Percentiles rank a stretch among this genome's conserved stretches.
These are phyloP conservation scores for Talaromyces borbonicus DNA, from an alignment of 495 filamentous ascomycete genomes.

Conservation along the genomic window DNA sequence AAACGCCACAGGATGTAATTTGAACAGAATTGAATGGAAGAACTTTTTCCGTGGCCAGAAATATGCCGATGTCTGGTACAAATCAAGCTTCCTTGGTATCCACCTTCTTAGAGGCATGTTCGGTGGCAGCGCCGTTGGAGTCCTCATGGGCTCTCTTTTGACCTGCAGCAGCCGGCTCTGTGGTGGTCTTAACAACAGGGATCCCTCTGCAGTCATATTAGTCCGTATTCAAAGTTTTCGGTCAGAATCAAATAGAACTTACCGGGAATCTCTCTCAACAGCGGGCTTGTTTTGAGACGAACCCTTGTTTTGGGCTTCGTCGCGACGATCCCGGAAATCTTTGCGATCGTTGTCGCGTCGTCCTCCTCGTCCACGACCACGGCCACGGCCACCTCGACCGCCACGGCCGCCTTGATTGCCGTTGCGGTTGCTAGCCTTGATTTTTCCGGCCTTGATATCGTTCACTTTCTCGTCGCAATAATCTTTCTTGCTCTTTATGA, in stretches of 20 bases:
- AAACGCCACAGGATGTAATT: too few relatives aligned
- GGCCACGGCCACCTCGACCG: constrained; percentile 18
- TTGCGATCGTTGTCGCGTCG: constrained; percentile 35
- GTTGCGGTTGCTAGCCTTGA: constrained; percentile 42
- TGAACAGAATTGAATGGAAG: too few relatives aligned
- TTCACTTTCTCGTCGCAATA: constrained; percentile 71
- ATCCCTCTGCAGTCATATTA: constrained; percentile 30
- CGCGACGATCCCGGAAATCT: constrained; percentile 60
- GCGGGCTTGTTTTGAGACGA: constrained; percentile 33
- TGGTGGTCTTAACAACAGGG: constrained; percentile 39
- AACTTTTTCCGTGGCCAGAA: too few relatives aligned
- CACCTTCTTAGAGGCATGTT: too few relatives aligned
- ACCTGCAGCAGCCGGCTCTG: too few relatives aligned
- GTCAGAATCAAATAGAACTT: constrained; percentile 10
- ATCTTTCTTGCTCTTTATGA: constrained; percentile 76
- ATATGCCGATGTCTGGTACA: too few relatives aligned
- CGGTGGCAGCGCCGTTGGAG: too few relatives aligned
- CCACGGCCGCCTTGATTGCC: constrained; percentile 18
- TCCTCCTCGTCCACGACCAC: constrained; percentile 23
- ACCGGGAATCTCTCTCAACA: constrained; percentile 38
- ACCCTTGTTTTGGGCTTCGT: constrained; percentile 55
- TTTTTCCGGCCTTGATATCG: constrained; percentile 63
- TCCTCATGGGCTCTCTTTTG: too few relatives aligned
- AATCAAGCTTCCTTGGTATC: too few relatives aligned
- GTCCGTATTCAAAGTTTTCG: too few relatives aligned